These are phyloP conservation scores for Phaeoacremonium minimum DNA, from an alignment of 2,329 filamentous ascomycete species.

Conservation along the genomic window DNA sequence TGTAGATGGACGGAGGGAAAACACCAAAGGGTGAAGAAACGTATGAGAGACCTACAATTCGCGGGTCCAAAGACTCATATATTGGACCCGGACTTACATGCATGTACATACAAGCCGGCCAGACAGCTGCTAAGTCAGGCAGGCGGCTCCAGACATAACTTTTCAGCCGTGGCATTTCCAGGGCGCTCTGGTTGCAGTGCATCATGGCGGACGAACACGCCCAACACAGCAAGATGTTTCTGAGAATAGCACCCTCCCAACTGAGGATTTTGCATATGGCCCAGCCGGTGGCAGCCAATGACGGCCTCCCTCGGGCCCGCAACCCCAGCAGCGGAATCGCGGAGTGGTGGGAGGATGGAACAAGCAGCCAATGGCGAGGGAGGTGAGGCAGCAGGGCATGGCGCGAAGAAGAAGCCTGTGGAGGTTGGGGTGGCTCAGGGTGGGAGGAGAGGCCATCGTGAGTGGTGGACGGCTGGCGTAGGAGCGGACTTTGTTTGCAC, in stretches of 20 bases:
- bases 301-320: too few species aligned
- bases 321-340: background rate
- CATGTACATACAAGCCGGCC: background rate
- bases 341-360: slow-evolving; percentile 1
- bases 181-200: background rate
- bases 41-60: too few species aligned
- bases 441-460: background rate
- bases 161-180: background rate
- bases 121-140: background rate
- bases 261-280: too few species aligned
- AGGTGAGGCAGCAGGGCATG: slow-evolving; percentile 6
- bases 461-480: background rate
- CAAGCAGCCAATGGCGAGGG: background rate
- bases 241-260: background rate
- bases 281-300: background rate
- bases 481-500: background rate
- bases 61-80: too few species aligned
- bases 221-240: background rate
- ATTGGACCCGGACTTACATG: background rate
- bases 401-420: slow-evolving; percentile 1
- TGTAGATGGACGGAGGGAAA: too few species aligned
- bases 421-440: slow-evolving; percentile 5
- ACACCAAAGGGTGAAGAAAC: too few species aligned
- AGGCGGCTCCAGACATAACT: too few species aligned
- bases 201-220: background rate